Evolutionary conservation across 2,329 filamentous ascomycete species (phyloP).

Genomic region (Ophiostoma sp.): DNA sequence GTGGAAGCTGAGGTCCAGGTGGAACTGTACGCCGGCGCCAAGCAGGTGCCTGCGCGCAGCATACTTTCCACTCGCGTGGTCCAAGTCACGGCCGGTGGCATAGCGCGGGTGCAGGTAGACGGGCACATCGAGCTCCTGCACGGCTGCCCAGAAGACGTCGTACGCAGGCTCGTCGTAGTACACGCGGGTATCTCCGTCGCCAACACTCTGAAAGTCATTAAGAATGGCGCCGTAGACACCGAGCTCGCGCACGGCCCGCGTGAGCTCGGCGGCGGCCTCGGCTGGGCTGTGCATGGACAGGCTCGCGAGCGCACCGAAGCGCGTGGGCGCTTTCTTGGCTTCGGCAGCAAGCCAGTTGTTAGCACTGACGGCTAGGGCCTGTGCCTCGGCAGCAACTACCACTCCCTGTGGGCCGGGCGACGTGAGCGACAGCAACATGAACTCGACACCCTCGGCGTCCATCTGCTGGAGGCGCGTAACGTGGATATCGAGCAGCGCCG

Average conservation of each 20-base stretch:
- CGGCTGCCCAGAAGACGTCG: slow-evolving; percentile 32
- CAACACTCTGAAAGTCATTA: slow-evolving; percentile 34
- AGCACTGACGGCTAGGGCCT: slow-evolving; percentile 28
- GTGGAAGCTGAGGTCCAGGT: slow-evolving; percentile 42
- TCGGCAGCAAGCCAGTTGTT: slow-evolving; percentile 35
- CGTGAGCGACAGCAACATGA: slow-evolving; percentile 35
- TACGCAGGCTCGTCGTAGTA: slow-evolving; percentile 34
- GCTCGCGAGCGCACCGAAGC: slow-evolving; percentile 33
- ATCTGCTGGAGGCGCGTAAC: slow-evolving; percentile 31
- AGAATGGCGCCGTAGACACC: slow-evolving; percentile 35
- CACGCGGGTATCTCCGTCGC: neutral
- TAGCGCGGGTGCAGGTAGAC: slow-evolving; percentile 36
- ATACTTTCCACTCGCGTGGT: slow-evolving; percentile 27
- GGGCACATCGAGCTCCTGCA: slow-evolving; percentile 33
- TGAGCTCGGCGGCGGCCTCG: slow-evolving; percentile 32
- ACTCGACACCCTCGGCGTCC: slow-evolving; percentile 36
- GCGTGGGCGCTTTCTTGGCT: slow-evolving; percentile 28
- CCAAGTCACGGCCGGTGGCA: slow-evolving; percentile 31
- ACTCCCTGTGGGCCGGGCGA: slow-evolving; percentile 34
- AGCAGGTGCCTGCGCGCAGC: slow-evolving; percentile 33
- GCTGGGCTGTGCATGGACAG: slow-evolving; percentile 34
- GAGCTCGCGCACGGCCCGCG: slow-evolving; percentile 31
- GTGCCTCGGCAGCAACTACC: slow-evolving; percentile 29
- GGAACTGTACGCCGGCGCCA: slow-evolving; percentile 37
- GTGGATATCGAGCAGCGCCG: slow-evolving; percentile 33